Conservation (phyloP, 208 protist species). For the Trypanosoma conorhini region DNA sequence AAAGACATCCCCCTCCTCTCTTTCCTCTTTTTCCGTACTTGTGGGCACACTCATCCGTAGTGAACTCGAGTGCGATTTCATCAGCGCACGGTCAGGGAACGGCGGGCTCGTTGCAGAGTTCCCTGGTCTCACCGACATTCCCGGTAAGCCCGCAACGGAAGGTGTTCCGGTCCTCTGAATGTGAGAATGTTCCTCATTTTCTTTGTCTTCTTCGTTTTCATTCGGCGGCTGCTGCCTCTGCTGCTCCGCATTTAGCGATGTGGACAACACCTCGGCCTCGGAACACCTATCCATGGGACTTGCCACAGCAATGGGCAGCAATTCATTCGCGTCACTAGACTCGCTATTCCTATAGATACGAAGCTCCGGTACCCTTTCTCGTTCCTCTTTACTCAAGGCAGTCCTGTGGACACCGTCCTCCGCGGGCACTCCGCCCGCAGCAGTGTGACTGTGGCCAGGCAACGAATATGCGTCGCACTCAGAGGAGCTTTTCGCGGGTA, state of each 20-base stretch:
- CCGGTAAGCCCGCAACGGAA: background rate
- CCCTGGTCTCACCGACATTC: background rate
- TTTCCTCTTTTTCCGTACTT: background rate
- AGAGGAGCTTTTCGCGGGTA: background rate
- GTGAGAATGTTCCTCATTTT: background rate
- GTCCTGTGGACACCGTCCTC: background rate
- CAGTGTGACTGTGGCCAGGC: background rate
- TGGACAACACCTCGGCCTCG: background rate
- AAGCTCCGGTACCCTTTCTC: background rate
- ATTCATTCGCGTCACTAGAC: background rate
- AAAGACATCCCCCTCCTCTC: background rate
- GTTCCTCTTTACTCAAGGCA: background rate
- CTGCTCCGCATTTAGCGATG: background rate
- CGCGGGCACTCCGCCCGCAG: background rate
- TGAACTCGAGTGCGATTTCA: background rate
- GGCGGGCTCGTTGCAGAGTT: background rate
- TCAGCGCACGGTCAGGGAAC: background rate
- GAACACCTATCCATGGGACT: background rate
- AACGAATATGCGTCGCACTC: background rate
- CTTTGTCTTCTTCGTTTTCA: background rate
- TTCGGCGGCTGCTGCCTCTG: background rate
- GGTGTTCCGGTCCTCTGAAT: background rate
- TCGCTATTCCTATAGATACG: background rate
- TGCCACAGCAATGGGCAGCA: background rate
- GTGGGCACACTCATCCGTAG: background rate